Evolutionary conservation across 306 rosid genomes (phyloP), one percentile per base, ranked within the genome.

Genomic region (Neltuma alba): DNA sequence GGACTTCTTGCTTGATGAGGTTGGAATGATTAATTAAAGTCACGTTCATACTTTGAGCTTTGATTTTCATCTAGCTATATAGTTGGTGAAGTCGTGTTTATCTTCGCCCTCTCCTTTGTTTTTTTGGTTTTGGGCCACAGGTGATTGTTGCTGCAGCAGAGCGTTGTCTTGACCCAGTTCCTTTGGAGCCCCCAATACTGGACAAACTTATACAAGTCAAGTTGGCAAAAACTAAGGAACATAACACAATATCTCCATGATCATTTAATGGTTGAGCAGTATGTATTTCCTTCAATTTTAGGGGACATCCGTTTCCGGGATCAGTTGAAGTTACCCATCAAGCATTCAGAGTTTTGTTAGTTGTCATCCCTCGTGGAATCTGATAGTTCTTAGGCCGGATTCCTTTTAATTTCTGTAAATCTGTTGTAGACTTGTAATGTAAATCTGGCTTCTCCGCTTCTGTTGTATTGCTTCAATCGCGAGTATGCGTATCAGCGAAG

Each of bases 1-100:
- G 63, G 99, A 92, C 85, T 95, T 95, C 79, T 87, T 92, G 83
- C 97, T 95, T 18, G 99, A 92, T 75, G 98, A 95, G 97, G 99
- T 95, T 74, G 65, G 67, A 14, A 70, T 79, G 2, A 23, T 68
- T n/a, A n/a, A n/a, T n/a, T 68, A 11, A 21, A 36, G 30, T 37
- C 31, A 1, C 18, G 27, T 27, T 66, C 30, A 21, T 40, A 57
- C 37, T 61, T 2, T 34, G 52, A 31, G n/a, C 14, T 75, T 25
- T 79, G 70, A 70, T 11, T 80, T 60, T 55, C 63, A 50, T 21
- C 40, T 42, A 7, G 42, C 38, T 47, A 42, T 47, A 41, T 40
- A 0, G 72, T 15, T 67, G 34, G 20, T 38, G 10, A 65, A 40
- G 2, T 44, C 6, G 20, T 6, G 27, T 23, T 41, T 71, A 1